Evolutionary conservation across 371 early-diverging fungal species (phyloP).

Genomic region (Mucor saturninus): DNA sequence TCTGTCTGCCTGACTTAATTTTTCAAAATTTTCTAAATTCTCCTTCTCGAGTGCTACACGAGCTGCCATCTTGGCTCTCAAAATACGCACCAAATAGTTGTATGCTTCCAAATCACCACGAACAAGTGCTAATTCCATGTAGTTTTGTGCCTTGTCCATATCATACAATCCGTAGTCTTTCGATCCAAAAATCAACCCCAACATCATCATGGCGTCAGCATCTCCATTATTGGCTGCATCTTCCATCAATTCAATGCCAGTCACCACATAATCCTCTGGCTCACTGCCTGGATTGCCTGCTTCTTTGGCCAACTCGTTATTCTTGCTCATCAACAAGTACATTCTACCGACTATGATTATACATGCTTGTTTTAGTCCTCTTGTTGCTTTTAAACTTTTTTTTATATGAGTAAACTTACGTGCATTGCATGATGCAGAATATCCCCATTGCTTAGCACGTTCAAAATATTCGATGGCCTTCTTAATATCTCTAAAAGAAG

Average conservation of each 20-base stretch:
- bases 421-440: slow-evolving; percentile 59
- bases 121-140: slow-evolving; percentile 63
- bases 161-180: slow-evolving; percentile 65
- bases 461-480: slow-evolving; percentile 57
- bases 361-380: not conserved
- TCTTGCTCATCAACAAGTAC: slow-evolving; percentile 56
- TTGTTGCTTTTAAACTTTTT: not conserved
- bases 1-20: slow-evolving; percentile 38
- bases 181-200: slow-evolving; percentile 66
- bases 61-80: slow-evolving; percentile 60
- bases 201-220: slow-evolving; percentile 59
- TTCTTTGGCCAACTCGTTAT: slow-evolving; percentile 44
- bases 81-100: slow-evolving; percentile 54
- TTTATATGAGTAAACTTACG: slow-evolving; percentile 27
- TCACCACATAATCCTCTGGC: slow-evolving; percentile 58
- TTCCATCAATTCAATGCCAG: slow-evolving; percentile 63
- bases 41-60: slow-evolving; percentile 51
- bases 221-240: slow-evolving; percentile 60
- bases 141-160: slow-evolving; percentile 63
- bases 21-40: slow-evolving; percentile 47
- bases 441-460: slow-evolving; percentile 59
- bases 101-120: slow-evolving; percentile 60
- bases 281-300: slow-evolving; percentile 51
- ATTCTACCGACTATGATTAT: slow-evolving; percentile 42
- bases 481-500: slow-evolving; percentile 48